Conservation (phyloP, 2,329 filamentous ascomycete species). For the Gremmenia infestans region DNA sequence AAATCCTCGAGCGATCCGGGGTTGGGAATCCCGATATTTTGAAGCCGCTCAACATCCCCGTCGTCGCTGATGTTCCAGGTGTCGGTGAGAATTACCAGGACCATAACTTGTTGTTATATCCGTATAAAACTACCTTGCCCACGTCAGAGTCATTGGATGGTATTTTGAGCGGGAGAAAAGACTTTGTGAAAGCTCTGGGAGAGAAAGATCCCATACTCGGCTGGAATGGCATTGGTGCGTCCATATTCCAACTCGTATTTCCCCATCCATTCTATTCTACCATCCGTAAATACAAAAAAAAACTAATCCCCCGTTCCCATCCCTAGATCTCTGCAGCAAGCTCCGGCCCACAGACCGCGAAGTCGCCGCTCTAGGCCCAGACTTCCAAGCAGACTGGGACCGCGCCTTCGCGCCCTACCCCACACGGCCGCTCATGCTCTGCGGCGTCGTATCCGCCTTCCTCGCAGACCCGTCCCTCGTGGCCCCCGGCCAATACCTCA, state of each 20-base stretch:
- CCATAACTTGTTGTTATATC: slow-evolving; percentile 48
- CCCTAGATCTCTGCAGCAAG: slow-evolving; percentile 47
- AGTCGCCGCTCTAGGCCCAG: slow-evolving; percentile 45
- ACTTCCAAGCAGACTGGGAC: too few species aligned
- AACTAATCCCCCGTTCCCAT: not conserved
- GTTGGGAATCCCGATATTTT: slow-evolving; percentile 50
- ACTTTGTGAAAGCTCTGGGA: slow-evolving; percentile 41
- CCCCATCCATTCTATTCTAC: not conserved
- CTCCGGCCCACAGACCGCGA: slow-evolving; percentile 52
- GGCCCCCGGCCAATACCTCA: too few species aligned
- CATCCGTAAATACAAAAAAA: not conserved
- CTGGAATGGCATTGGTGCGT: slow-evolving; percentile 46
- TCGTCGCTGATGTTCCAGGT: slow-evolving; percentile 43
- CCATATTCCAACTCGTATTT: not conserved
- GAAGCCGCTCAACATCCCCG: slow-evolving; percentile 40
- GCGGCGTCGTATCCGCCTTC: too few species aligned
- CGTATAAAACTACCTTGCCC: slow-evolving; percentile 45
- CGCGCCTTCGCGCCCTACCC: too few species aligned
- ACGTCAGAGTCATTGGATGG: slow-evolving; percentile 50
- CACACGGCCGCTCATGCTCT: too few species aligned
- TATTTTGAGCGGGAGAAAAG: slow-evolving; percentile 43
- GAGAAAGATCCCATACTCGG: slow-evolving; percentile 47
- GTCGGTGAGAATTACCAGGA: slow-evolving; percentile 53
- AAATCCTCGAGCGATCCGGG: slow-evolving; percentile 58
- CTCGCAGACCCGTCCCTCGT: too few species aligned